Evolutionary conservation across 192 early-diverging fungal genomes (phyloP).

Genomic region (Anaeromyces robustus): DNA sequence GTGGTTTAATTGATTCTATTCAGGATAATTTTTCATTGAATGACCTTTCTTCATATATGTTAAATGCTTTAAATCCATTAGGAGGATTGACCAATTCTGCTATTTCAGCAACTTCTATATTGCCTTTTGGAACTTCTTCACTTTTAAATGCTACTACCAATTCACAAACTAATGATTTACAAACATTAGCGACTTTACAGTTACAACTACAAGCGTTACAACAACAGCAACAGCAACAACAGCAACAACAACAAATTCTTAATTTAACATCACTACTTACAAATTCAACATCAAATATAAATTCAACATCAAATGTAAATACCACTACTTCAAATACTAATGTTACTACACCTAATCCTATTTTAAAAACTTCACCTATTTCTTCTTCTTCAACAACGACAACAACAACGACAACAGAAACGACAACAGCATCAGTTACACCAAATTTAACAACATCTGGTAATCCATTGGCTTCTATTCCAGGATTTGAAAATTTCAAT

Average conservation of each 20-base stretch:
- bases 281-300: too few species aligned
- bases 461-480: neutral
- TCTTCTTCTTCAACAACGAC: neutral
- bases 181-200: neutral
- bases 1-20: neutral
- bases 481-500: neutral
- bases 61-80: neutral
- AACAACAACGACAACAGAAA: neutral
- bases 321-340: too few species aligned
- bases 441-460: neutral
- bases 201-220: neutral
- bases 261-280: neutral
- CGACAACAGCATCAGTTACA: neutral
- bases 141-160: neutral
- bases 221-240: neutral
- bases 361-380: too few species aligned
- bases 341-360: too few species aligned
- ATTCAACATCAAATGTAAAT: too few species aligned
- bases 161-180: neutral
- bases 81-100: neutral
- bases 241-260: neutral
- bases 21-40: neutral
- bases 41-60: neutral
- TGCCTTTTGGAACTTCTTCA: neutral
- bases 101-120: neutral